phyloP scores from a whole-genome alignment of 306 rosid genomes.

The Acacia acuminata region DNA sequence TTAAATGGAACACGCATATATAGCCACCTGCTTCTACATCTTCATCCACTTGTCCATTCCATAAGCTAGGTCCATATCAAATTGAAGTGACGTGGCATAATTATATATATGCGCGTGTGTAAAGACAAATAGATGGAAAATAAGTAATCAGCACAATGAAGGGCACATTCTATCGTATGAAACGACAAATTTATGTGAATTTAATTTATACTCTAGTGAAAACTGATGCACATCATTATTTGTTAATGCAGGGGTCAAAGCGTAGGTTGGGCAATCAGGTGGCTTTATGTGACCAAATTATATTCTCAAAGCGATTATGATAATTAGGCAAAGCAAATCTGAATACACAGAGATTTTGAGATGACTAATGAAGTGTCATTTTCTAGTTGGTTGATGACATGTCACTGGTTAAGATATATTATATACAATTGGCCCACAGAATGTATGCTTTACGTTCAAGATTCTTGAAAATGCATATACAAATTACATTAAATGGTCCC shows the following conservation, averaged over 20 bases:
- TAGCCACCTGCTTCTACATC: neutral
- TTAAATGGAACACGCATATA: too few species aligned
- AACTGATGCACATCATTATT: neutral
- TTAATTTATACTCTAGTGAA: neutral
- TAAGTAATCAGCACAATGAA: neutral
- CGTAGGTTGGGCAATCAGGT: neutral
- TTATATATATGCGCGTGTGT: too few species aligned
- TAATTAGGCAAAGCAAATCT: neutral
- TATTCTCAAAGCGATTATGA: neutral
- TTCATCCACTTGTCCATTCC: neutral
- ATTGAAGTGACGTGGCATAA: neutral
- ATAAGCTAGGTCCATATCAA: neutral
- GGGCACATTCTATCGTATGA: neutral
- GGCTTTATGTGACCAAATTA: neutral
- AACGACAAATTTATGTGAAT: neutral
- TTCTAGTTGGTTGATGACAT: neutral
- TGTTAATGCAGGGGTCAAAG: neutral
- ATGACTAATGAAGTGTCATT: neutral
- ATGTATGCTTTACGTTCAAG: neutral
- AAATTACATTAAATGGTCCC: neutral
- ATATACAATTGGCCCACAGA: neutral
- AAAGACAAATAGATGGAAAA: neutral
- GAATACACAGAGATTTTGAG: neutral
- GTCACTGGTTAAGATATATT: neutral
- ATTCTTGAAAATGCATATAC: neutral